A percentile compares a stretch with the other conserved stretches of the same genome.
Conservation (phyloP, 345 rosid species). For the Euclidium syriacum region DNA sequence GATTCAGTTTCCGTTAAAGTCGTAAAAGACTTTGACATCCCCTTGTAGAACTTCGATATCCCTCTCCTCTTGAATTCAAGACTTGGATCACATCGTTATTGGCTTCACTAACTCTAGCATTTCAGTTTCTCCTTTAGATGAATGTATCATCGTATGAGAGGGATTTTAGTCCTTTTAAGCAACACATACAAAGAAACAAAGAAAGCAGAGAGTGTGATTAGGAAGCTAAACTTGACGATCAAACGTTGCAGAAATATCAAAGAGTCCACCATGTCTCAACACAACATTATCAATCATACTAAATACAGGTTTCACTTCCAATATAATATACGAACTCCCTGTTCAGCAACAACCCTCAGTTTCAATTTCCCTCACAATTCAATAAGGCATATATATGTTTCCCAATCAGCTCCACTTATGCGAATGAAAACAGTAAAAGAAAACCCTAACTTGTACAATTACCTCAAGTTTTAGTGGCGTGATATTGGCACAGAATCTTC, state of each 20-base stretch:
- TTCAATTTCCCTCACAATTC: background rate
- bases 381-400: background rate
- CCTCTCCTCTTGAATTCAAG: no score
- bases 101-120: constrained; percentile 39
- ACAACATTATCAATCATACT: background rate
- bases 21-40: no score
- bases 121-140: constrained; percentile 27
- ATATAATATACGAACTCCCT: background rate
- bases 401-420: background rate
- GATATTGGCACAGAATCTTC: constrained; percentile 52
- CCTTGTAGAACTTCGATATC: no score
- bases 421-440: background rate
- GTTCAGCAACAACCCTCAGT: no score
- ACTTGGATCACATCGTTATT: constrained; percentile 51
- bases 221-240: background rate
- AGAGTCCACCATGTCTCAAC: background rate
- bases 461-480: constrained; percentile 73
- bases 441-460: background rate
- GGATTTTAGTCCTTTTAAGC: constrained; percentile 60
- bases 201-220: no score
- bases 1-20: no score
- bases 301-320: background rate
- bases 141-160: constrained; percentile 27
- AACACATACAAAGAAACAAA: background rate
- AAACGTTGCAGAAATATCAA: background rate